Base-by-base conservation (phyloP, 768 basidiomycete species). In the Serendipita indica region DNA sequence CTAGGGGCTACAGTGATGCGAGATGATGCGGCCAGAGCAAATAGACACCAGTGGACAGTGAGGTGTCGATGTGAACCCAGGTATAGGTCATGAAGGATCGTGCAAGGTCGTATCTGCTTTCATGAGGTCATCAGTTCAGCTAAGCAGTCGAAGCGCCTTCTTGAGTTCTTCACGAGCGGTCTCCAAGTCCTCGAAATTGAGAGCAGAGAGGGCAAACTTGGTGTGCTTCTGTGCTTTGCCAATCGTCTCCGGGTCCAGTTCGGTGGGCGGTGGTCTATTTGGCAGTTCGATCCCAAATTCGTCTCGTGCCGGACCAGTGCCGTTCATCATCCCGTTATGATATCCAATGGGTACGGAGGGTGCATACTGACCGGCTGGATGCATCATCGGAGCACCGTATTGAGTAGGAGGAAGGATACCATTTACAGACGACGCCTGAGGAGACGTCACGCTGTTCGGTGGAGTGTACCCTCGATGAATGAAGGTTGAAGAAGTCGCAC, bases 171-270 rank as follows among this genome's bases (percentile, higher is more conserved):
- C 83, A 66, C 79, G 77, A 16, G 94, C 94, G 64, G 88, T 86
- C 62, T 86, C 85, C 7, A 76, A 75, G 69, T 99, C 94, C 67
- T 98, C 94, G 68, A 93, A 97, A 67, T 97, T 91, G 58, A 99
- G 74, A n/a, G 96, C 82, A 30, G 88, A 90, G 60, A 97, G 89
- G 4, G 94, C 94, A 72, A 86, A 96, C 57, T 79, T 78, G 64
- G 91, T 91, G 65, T 93, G 91, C 67, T 88, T 96, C 75, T 99
- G 93, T 13, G 80, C 81, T 62, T 84, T 80, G 18, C 82, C 75
- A 25, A 96, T 77, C 57, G 82, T 67, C 57, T 72, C 73, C 3
- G 86, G 81, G 0, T 85, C 80, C 45, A 91, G 69, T 32, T 82
- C 81, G 20, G 49, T 28, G 7, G 49, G 49, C n/a, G 49, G 49